These are phyloP conservation scores for Saitozyma podzolica DNA, from an alignment of 768 basidiomycete genomes.

Conservation along the genomic window DNA sequence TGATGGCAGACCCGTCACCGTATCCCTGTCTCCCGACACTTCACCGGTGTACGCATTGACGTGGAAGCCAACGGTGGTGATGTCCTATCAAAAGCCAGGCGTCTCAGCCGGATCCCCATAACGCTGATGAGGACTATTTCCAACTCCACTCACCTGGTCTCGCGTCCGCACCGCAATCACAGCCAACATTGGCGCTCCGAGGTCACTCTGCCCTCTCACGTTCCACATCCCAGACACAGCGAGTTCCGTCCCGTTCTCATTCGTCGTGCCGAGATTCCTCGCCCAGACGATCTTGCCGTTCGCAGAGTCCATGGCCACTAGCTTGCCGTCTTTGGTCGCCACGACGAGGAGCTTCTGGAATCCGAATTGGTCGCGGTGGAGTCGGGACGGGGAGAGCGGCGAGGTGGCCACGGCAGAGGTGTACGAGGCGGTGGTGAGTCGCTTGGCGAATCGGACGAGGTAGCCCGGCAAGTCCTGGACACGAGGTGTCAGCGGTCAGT, in stretches of 20 bases:
- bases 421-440: constrained; percentile 60
- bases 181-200: constrained; percentile 32
- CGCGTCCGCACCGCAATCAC: constrained; percentile 30
- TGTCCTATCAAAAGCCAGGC: neutral
- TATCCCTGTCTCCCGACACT: constrained; percentile 17
- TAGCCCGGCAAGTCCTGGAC: constrained; percentile 70
- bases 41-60: constrained; percentile 48
- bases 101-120: constrained; percentile 1
- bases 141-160: constrained; percentile 24
- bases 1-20: constrained; percentile 18
- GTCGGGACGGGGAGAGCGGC: constrained; percentile 52
- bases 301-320: constrained; percentile 78
- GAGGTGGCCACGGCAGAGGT: constrained; percentile 37
- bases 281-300: constrained; percentile 79
- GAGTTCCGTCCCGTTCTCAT: constrained; percentile 55
- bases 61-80: constrained; percentile 44
- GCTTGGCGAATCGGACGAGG: constrained; percentile 64
- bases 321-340: constrained; percentile 69
- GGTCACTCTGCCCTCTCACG: constrained; percentile 37
- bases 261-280: constrained; percentile 71
- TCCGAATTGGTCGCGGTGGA: constrained; percentile 75
- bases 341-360: constrained; percentile 79
- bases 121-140: no score
- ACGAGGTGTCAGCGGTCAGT: no score
- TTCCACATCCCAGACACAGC: constrained; percentile 41